Evolutionary conservation across 2,329 filamentous ascomycete genomes (phyloP), one percentile per base, ranked within the genome.

Genomic region (Intubia oerlemansii): DNA sequence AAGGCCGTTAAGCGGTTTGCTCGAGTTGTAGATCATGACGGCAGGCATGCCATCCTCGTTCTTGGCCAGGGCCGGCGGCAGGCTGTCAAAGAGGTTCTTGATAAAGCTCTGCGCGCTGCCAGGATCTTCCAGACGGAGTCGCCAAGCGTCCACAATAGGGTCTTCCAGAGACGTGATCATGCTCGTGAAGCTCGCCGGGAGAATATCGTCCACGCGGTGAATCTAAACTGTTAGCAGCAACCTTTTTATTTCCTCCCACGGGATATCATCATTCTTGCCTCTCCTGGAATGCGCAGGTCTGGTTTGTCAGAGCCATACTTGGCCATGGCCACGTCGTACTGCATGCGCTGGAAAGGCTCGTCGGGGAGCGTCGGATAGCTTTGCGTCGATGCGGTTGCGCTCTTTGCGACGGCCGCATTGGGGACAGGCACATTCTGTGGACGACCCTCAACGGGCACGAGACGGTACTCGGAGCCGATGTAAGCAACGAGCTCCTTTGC

Each of bases 301-400:
- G 88, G 88, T 48, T 98, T 98, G 49, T 98, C 88, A 5, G 70
- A 77, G 9, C 88, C 88, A 42, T 84, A 91, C 3, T 52, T 56
- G 2, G 62, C 53, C 72, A 98, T 95, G 12, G 75, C 76, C 22
- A 77, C 57, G 18, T 75, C 49, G 43, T 95, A 98, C 2, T 66
- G 62, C 40, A 81, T 58, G 14, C 60, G 56, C 6, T 48, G 54
- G 37, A 80, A 78, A 0, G 53, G 47, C 3, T 17, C 26, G 3
- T 37, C 29, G 3, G 34, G 23, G 5, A 47, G 38, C 10, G 27
- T 16, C 10, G 32, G 23, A n/a, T n/a, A n/a, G n/a, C n/a, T n/a
- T n/a, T n/a, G n/a, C n/a, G n/a, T n/a, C 5, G 7, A 10, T 4
- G 21, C 8, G 9, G 27, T 16, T 8, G 13, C 17, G 4, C 24